A percentile compares a stretch with the other conserved stretches of the same genome.
Conservation (phyloP, 768 basidiomycete species). For the Tylopilus sp. region DNA sequence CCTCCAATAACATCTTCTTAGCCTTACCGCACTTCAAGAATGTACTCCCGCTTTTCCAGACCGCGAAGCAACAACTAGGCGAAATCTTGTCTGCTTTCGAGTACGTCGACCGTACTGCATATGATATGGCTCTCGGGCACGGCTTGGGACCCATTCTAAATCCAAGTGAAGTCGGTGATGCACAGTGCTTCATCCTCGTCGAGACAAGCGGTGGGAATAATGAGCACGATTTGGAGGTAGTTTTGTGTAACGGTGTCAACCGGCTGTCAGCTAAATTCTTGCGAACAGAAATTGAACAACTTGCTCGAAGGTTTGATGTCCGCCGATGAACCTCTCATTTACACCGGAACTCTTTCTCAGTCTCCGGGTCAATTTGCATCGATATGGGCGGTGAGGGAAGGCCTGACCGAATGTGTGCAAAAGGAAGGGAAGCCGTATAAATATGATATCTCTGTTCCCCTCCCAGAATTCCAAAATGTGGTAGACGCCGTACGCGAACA, state of each 20-base stretch:
- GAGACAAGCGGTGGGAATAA: slow-evolving; percentile 93
- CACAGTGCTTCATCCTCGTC: slow-evolving; percentile 86
- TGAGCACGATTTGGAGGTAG: slow-evolving; percentile 91
- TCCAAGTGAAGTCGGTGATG: slow-evolving; percentile 69
- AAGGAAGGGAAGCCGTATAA: slow-evolving; percentile 97
- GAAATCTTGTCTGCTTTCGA: slow-evolving; percentile 98
- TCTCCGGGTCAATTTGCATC: slow-evolving; percentile 85
- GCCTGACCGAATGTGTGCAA: slow-evolving; percentile 85
- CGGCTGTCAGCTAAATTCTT: slow-evolving; percentile 7
- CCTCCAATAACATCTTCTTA: slow-evolving; percentile 89
- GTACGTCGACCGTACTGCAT: slow-evolving; percentile 86
- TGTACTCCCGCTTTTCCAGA: slow-evolving; percentile 80
- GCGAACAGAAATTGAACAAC: slow-evolving; percentile 74
- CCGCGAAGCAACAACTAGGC: slow-evolving; percentile 76
- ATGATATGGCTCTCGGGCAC: slow-evolving; percentile 80
- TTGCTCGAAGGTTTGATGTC: slow-evolving; percentile 78
- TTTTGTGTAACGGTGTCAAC: slow-evolving; percentile 12
- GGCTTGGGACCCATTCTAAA: slow-evolving; percentile 76
- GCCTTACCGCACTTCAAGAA: slow-evolving; percentile 85
- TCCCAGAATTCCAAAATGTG: slow-evolving; percentile 80
- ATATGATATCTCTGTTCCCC: slow-evolving; percentile 91
- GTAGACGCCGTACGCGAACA: slow-evolving; percentile 78
- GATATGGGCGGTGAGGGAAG: slow-evolving; percentile 90
- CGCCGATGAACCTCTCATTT: slow-evolving; percentile 71
- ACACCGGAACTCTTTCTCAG: slow-evolving; percentile 89